These are phyloP conservation scores for Astragalus glycyphyllos DNA, from an alignment of 306 rosid genomes.

Conservation along the genomic window DNA sequence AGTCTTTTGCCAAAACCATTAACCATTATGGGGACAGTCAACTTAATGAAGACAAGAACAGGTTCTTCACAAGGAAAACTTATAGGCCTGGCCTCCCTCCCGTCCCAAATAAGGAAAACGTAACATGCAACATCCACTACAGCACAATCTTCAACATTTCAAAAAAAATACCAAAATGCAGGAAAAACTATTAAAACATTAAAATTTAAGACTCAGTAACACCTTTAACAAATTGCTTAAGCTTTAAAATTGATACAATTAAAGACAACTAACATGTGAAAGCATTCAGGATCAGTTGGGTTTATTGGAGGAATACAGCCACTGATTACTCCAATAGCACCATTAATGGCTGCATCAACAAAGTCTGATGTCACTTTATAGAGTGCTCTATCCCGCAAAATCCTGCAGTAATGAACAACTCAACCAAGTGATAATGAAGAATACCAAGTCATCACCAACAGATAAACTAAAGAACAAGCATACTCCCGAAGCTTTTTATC, in stretches of 20 bases:
- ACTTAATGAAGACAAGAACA: slow-evolving; percentile 34
- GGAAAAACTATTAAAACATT: background rate
- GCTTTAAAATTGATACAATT: background rate
- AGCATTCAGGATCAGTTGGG: slow-evolving; percentile 99
- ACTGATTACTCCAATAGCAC: slow-evolving; percentile 93
- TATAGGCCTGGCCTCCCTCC: slow-evolving; percentile 3
- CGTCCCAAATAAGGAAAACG: slow-evolving; percentile 21
- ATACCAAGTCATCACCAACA: slow-evolving; percentile 32
- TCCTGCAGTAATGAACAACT: slow-evolving; percentile 57
- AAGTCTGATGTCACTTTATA: slow-evolving; percentile 99
- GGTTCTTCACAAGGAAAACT: slow-evolving; percentile 8
- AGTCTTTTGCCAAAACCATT: slow-evolving; percentile 12
- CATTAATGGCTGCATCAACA: slow-evolving; percentile 93
- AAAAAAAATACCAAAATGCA: slow-evolving; percentile 31
- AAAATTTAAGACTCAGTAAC: slow-evolving; percentile 16
- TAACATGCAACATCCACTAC: slow-evolving; percentile 25
- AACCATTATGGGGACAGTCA: slow-evolving; percentile 13
- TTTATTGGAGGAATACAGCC: slow-evolving; percentile 98
- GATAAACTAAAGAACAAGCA: slow-evolving; percentile 27
- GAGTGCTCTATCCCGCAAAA: slow-evolving; percentile 97
- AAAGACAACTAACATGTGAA: slow-evolving; percentile 89
- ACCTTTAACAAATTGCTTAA: slow-evolving; percentile 21
- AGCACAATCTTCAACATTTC: slow-evolving; percentile 25
- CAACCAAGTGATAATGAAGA: slow-evolving; percentile 31
- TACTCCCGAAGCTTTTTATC: slow-evolving; percentile 29